phyloP scores from a whole-genome alignment of 176 grass and related monocot species.

The Hordeum marinum region DNA sequence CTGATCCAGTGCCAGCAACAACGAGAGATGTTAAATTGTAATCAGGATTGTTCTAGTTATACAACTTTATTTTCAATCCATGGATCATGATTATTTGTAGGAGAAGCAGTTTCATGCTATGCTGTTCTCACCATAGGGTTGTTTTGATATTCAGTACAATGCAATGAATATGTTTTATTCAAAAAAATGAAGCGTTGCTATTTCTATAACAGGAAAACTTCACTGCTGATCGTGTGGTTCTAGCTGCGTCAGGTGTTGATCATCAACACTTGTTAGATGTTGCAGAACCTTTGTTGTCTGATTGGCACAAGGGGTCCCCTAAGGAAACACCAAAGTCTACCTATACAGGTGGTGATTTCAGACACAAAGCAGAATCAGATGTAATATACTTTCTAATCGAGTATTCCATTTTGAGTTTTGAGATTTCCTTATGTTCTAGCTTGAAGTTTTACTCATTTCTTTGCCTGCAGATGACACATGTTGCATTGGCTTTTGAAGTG shows the following conservation, averaged over 20 bases:
- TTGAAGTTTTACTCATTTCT: constrained; percentile 9
- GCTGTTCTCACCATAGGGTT: not conserved
- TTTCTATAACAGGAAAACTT: constrained; percentile 66
- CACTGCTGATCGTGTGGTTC: constrained; percentile 75
- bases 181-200: not conserved
- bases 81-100: not conserved
- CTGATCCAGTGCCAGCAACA: not conserved
- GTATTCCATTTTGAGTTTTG: not conserved
- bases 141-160: not conserved
- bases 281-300: constrained; percentile 60
- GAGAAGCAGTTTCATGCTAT: not conserved
- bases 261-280: constrained; percentile 68
- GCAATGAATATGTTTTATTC: not conserved
- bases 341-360: constrained; percentile 81
- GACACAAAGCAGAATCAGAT: constrained; percentile 55
- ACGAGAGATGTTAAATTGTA: not conserved
- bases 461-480: constrained; percentile 64
- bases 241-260: constrained; percentile 80
- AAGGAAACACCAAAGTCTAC: constrained; percentile 61
- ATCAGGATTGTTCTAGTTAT: not conserved
- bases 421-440: constrained; percentile 8
- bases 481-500: constrained; percentile 86
- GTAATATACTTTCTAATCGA: constrained; percentile 29
- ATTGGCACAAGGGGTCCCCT: constrained; percentile 52
- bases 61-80: not conserved